These are phyloP conservation scores for Ascochyta lentis DNA, from an alignment of 2,329 filamentous ascomycete species.

Conservation along the genomic window DNA sequence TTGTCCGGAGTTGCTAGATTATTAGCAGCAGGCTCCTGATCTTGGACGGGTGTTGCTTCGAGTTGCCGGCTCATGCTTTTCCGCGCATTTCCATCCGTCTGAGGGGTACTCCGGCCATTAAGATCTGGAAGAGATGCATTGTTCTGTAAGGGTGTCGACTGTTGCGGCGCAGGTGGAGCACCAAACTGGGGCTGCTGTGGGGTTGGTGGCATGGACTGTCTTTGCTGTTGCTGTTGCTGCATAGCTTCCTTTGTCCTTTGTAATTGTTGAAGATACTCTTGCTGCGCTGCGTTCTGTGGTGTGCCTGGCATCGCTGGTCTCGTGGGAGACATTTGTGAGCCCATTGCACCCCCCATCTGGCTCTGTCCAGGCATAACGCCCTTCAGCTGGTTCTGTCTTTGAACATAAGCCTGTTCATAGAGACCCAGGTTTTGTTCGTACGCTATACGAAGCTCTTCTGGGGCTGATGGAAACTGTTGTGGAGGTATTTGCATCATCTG, in stretches of 20 bases:
- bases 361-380: slow-evolving; percentile 35
- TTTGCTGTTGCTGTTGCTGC: slow-evolving; percentile 40
- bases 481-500: slow-evolving; percentile 54
- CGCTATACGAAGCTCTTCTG: slow-evolving; percentile 71
- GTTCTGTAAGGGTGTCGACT: slow-evolving; percentile 54
- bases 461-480: slow-evolving; percentile 64
- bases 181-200: slow-evolving; percentile 44
- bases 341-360: slow-evolving; percentile 35
- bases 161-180: slow-evolving; percentile 38
- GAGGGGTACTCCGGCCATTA: slow-evolving; percentile 58
- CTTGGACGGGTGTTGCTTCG: slow-evolving; percentile 46
- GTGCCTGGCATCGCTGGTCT: slow-evolving; percentile 39
- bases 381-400: slow-evolving; percentile 59
- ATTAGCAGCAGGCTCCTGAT: slow-evolving; percentile 35
- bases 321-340: slow-evolving; percentile 44
- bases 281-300: slow-evolving; percentile 56
- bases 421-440: slow-evolving; percentile 78
- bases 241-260: slow-evolving; percentile 50
- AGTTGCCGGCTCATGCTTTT: slow-evolving; percentile 48
- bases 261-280: slow-evolving; percentile 54
- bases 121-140: slow-evolving; percentile 55
- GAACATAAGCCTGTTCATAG: slow-evolving; percentile 75
- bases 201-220: slow-evolving; percentile 47
- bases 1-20: slow-evolving; percentile 41
- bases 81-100: slow-evolving; percentile 44